Conservation (phyloP, 2,329 filamentous ascomycete species). For the Venturia aucupariae region DNA sequence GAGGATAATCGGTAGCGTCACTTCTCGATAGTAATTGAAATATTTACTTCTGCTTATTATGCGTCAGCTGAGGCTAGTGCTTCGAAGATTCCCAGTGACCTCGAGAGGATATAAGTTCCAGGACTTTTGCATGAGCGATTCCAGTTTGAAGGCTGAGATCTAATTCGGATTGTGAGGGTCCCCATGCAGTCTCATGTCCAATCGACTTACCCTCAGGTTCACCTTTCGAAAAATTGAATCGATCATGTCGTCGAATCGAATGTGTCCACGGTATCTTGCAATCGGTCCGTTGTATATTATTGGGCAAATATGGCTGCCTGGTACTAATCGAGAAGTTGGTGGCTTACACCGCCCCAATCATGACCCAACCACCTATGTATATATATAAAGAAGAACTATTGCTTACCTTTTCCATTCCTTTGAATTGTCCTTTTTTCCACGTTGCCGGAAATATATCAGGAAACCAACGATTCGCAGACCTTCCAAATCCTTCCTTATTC, state of each 20-base stretch:
- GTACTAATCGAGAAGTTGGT: neutral
- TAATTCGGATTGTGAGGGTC: no score
- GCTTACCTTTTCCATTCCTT: neutral
- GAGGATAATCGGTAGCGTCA: neutral
- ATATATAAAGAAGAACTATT: neutral
- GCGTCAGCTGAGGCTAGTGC: neutral
- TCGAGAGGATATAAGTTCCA: neutral
- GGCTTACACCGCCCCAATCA: neutral
- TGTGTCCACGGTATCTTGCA: no score
- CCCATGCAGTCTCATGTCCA: no score
- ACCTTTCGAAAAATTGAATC: no score
- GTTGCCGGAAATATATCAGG: neutral
- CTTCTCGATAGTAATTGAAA: neutral
- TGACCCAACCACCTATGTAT: neutral
- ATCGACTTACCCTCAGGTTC: no score
- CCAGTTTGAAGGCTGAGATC: no score
- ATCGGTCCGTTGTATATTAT: neutral
- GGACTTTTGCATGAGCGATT: neutral
- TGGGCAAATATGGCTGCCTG: neutral
- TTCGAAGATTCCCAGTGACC: neutral
- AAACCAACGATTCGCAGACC: no score
- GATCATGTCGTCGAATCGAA: no score
- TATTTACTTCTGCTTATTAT: neutral
- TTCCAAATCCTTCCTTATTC: no score
- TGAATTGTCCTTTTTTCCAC: neutral